phyloP scores from a whole-genome alignment of 1,284 basidiomycete genomes.

The Tylopilus sp. region DNA sequence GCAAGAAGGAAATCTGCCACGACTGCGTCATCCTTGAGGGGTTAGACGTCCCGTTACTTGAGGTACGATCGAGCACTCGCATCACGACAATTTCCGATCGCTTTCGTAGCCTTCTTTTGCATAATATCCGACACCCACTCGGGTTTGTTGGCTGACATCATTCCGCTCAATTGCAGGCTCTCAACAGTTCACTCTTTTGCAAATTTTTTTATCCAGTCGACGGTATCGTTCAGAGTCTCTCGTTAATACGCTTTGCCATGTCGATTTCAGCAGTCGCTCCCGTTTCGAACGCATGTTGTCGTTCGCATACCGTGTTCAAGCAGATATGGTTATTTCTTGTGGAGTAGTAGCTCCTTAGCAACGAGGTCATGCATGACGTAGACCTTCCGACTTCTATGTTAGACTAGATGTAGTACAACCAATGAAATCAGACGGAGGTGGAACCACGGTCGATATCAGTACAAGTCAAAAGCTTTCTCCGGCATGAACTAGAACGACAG shows the following conservation, averaged over 20 bases:
- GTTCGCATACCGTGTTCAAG: constrained; percentile 3
- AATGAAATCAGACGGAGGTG: not conserved
- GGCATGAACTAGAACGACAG: constrained; percentile 19
- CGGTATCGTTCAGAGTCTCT: constrained; percentile 1
- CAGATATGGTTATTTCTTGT: constrained; percentile 21
- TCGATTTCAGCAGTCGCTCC: constrained; percentile 3
- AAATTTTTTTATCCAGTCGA: not conserved
- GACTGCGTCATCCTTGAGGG: constrained; percentile 28
- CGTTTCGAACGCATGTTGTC: constrained; percentile 12
- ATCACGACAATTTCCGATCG: constrained; percentile 4
- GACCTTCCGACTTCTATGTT: constrained; percentile 7
- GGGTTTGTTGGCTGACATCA: not conserved
- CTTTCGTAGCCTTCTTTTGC: not conserved
- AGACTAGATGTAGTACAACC: not conserved
- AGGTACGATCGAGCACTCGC: not conserved
- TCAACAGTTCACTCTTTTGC: constrained; percentile 1
- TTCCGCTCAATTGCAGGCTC: constrained; percentile 1
- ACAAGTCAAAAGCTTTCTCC: not conserved
- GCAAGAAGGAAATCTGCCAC: constrained; percentile 27
- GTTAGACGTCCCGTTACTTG: constrained; percentile 8
- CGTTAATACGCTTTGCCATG: constrained; percentile 5
- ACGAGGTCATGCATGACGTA: constrained; percentile 4
- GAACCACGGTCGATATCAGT: constrained; percentile 1
- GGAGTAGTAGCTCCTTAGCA: constrained; percentile 6
- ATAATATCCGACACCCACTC: no score